These are phyloP conservation scores for Teunomyces pallodes DNA, from an alignment of 805 yeast species.

Conservation along the genomic window DNA sequence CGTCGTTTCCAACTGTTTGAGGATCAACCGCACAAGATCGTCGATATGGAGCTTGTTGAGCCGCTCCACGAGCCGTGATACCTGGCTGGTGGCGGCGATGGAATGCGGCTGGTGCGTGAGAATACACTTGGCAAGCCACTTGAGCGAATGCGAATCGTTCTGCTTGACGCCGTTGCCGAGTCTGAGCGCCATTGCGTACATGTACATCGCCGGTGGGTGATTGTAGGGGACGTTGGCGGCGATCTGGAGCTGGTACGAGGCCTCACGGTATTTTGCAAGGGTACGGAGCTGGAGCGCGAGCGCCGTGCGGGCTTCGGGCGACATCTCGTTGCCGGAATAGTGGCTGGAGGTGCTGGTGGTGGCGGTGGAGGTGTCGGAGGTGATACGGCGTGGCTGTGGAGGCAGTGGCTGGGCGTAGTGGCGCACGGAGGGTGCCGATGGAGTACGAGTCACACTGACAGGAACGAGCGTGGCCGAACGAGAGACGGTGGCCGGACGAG, in stretches of 20 bases:
- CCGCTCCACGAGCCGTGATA: slow-evolving; percentile 20
- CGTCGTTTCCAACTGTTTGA: slow-evolving; percentile 21
- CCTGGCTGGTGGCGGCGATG: slow-evolving; percentile 4
- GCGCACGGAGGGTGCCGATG: not conserved
- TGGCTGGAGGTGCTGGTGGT: not conserved
- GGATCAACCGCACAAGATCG: slow-evolving; percentile 25
- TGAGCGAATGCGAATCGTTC: slow-evolving; percentile 52
- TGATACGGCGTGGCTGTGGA: slow-evolving; percentile 3
- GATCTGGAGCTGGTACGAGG: slow-evolving; percentile 62
- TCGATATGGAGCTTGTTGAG: slow-evolving; percentile 27
- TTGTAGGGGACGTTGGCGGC: slow-evolving; percentile 62
- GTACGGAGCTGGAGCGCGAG: slow-evolving; percentile 51
- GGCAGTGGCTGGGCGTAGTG: slow-evolving; percentile 1
- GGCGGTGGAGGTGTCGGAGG: slow-evolving; percentile 2
- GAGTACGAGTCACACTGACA: not conserved
- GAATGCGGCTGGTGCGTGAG: slow-evolving; percentile 14
- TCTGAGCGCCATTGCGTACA: slow-evolving; percentile 65
- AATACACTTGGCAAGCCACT: slow-evolving; percentile 57
- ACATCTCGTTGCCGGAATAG: slow-evolving; percentile 12
- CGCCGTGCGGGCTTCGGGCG: slow-evolving; percentile 35
- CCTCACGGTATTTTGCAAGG: slow-evolving; percentile 61
- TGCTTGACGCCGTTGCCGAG: slow-evolving; percentile 66
- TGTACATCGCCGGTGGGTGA: slow-evolving; percentile 57
- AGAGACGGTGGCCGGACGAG: not conserved
- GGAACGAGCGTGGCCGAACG: not conserved